Evolutionary conservation across 1,284 basidiomycete species (phyloP).

Genomic region (Veloboletus limbatus): DNA sequence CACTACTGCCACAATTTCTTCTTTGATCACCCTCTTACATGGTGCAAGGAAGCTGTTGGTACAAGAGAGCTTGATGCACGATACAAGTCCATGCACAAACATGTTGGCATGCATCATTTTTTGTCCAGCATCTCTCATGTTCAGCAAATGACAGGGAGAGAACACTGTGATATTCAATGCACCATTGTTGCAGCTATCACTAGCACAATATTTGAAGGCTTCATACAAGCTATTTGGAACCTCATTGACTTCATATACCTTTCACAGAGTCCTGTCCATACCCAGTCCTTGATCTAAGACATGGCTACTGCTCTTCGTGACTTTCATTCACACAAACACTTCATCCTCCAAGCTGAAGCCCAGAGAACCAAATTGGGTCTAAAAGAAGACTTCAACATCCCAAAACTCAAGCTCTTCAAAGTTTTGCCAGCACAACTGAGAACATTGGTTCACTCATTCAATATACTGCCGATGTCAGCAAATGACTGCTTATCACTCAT

Average conservation of each 20-base stretch:
- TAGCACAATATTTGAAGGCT: background rate
- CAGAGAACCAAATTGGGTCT: background rate
- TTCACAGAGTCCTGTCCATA: background rate
- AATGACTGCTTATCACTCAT: constrained; percentile 1
- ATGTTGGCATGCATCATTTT: constrained; percentile 1
- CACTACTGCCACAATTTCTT: constrained; percentile 3
- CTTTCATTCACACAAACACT: background rate
- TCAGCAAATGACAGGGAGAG: constrained; percentile 9
- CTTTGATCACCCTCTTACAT: constrained; percentile 3
- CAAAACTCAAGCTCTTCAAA: constrained; percentile 6
- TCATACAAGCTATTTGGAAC: background rate
- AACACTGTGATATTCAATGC: constrained; percentile 5
- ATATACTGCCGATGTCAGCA: constrained; percentile 4
- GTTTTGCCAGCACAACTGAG: background rate
- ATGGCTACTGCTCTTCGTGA: background rate
- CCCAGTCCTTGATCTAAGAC: background rate
- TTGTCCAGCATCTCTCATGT: constrained; percentile 1
- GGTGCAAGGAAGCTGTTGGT: background rate
- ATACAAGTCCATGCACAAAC: constrained; percentile 6
- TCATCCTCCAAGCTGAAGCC: background rate
- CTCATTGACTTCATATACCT: constrained; percentile 6
- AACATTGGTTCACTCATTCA: background rate
- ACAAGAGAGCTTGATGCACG: background rate
- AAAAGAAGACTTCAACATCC: constrained; percentile 5
- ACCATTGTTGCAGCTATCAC: background rate